These are phyloP conservation scores for Metschnikowia santaceciliae DNA, from an alignment of 805 yeast species.

Conservation along the genomic window DNA sequence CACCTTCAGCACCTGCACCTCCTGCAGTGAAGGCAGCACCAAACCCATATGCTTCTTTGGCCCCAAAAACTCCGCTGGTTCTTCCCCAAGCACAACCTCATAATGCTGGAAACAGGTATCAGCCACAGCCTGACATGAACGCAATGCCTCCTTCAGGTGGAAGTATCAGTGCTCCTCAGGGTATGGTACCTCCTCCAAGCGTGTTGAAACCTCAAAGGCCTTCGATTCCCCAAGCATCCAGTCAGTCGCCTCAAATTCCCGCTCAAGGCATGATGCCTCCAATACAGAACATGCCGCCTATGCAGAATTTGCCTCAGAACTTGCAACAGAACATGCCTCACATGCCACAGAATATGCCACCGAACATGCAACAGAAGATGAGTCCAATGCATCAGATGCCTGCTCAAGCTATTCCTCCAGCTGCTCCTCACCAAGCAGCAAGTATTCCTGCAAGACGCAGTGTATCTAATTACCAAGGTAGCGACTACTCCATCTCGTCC, in stretches of 20 bases:
- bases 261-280: not conserved
- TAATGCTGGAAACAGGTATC: slow-evolving; percentile 7
- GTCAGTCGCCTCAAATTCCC: not conserved
- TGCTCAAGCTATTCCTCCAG: not conserved
- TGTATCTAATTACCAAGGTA: not conserved
- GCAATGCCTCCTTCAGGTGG: slow-evolving; percentile 5
- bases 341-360: not conserved
- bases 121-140: slow-evolving; percentile 7
- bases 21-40: slow-evolving; percentile 22
- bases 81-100: slow-evolving; percentile 2
- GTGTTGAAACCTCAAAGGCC: not conserved
- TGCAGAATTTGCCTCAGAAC: not conserved
- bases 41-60: slow-evolving; percentile 30
- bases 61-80: slow-evolving; percentile 9
- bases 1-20: slow-evolving; percentile 11
- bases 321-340: not conserved
- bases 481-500: not conserved
- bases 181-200: slow-evolving; percentile 1
- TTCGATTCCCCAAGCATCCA: not conserved
- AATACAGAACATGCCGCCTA: not conserved
- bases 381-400: not conserved
- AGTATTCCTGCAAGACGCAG: not conserved
- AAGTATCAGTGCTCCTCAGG: not conserved
- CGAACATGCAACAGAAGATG: not conserved
- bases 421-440: not conserved